Conservation (phyloP, 208 protist species). For the Zelonia costaricensis region DNA sequence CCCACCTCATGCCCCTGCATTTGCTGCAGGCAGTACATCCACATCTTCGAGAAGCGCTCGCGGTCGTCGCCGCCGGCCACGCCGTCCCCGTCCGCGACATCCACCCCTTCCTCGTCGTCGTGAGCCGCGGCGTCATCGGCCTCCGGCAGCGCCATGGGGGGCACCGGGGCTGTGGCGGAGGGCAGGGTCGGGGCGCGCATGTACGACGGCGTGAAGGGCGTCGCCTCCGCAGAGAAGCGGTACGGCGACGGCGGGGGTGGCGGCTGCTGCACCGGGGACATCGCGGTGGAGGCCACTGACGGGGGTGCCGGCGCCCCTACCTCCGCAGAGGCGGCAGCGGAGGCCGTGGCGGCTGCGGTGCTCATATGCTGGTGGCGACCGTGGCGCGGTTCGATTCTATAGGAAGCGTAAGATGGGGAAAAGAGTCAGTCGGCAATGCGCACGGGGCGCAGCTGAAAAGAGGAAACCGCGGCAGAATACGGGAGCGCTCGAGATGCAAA, state of each 20-base stretch:
- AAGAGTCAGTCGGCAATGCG: no score
- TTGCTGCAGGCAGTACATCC: slow-evolving; percentile 28
- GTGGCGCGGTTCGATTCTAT: background rate
- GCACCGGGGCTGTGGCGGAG: slow-evolving; percentile 1
- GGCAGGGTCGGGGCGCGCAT: slow-evolving; percentile 15
- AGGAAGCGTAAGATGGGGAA: background rate
- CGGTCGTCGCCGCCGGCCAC: slow-evolving; percentile 15
- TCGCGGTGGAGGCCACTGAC: background rate
- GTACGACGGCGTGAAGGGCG: slow-evolving; percentile 65
- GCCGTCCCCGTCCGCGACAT: background rate
- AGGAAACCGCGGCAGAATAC: no score
- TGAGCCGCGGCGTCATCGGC: background rate
- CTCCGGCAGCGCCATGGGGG: background rate
- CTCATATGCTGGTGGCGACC: no score
- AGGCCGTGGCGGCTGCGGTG: no score
- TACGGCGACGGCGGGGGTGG: slow-evolving; percentile 9
- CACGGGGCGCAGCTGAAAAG: no score
- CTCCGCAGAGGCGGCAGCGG: background rate
- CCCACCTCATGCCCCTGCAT: slow-evolving; percentile 44
- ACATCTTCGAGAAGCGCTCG: slow-evolving; percentile 28
- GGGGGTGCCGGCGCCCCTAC: background rate
- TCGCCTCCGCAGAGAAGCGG: slow-evolving; percentile 51
- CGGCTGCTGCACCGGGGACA: background rate
- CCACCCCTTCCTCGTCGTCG: background rate
- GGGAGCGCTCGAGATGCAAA: no score